A percentile compares a stretch with the other conserved stretches of the same genome.
phyloP scores from a whole-genome alignment of 2,329 filamentous ascomycete species.

The Hypoxylon sp. region DNA sequence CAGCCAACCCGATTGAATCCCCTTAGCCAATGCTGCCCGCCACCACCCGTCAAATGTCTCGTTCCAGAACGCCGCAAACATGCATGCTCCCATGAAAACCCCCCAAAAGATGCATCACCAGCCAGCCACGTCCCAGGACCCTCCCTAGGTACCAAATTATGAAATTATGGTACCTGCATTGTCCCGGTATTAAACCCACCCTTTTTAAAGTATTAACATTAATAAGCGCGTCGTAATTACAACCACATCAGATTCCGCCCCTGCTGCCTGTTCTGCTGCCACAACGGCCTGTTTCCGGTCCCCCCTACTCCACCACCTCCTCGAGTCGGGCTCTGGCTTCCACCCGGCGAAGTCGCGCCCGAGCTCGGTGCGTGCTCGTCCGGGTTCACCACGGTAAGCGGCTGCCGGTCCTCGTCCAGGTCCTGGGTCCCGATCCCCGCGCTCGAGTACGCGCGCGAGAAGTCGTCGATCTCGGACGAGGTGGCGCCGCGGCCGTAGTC shows the following conservation, averaged over 20 bases:
- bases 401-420: conserved; percentile 56
- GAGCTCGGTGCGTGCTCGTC: conserved; percentile 26
- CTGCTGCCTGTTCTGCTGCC: conserved; percentile 68
- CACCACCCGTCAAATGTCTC: conserved; percentile 1
- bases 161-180: neutral
- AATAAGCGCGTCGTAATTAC: conserved; percentile 49
- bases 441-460: conserved; percentile 60
- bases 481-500: conserved; percentile 39
- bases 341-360: conserved; percentile 14
- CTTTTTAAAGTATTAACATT: neutral
- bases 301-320: conserved; percentile 26
- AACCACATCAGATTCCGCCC: conserved; percentile 65
- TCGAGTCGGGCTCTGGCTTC: conserved; percentile 26
- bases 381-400: conserved; percentile 51
- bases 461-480: conserved; percentile 63
- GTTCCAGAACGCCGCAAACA: conserved; percentile 13
- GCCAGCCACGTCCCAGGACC: neutral
- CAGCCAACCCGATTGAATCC: conserved; percentile 1
- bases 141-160: neutral
- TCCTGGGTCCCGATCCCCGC: conserved; percentile 56
- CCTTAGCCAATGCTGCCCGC: conserved; percentile 1
- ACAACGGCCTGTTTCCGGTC: conserved; percentile 61
- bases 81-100: neutral
- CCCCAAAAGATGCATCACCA: conserved; percentile 1
- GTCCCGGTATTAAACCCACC: neutral